Evolutionary conservation across 1,139 yeast species (phyloP).

Genomic region (Kodamaea plutei): DNA sequence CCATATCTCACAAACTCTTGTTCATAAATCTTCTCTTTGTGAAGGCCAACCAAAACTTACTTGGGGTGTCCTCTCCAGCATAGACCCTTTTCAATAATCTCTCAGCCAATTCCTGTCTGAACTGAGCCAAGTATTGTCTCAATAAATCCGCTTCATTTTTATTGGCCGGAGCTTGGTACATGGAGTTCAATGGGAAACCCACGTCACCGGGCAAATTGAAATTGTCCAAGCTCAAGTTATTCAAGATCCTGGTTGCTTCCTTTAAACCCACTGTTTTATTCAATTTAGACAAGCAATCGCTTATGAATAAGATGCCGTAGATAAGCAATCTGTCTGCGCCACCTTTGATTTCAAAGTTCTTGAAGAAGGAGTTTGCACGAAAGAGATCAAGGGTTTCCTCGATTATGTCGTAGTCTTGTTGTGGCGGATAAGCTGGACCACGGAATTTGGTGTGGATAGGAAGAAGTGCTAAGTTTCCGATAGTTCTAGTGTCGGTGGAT

Average conservation of each 20-base stretch:
- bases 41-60: conserved; percentile 92
- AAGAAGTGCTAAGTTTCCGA: conserved; percentile 72
- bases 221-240: conserved; percentile 81
- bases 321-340: conserved; percentile 92
- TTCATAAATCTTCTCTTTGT: conserved; percentile 95
- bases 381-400: conserved; percentile 90
- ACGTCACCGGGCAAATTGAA: conserved; percentile 94
- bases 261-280: conserved; percentile 38
- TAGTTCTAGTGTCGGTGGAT: conserved; percentile 30
- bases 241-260: conserved; percentile 73
- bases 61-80: conserved; percentile 53
- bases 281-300: conserved; percentile 75
- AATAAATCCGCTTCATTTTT: conserved; percentile 75
- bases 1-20: conserved; percentile 63
- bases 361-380: conserved; percentile 93
- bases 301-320: conserved; percentile 88
- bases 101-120: conserved; percentile 88
- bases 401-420: conserved; percentile 80
- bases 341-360: conserved; percentile 94
- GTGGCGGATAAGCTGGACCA: conserved; percentile 88
- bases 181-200: conserved; percentile 84
- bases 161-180: conserved; percentile 74
- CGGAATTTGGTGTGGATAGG: conserved; percentile 81
- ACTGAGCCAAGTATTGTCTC: conserved; percentile 78
- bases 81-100: conserved; percentile 76